Conservation (phyloP, 306 rosid genomes). For the Dryas alaskensis region DNA sequence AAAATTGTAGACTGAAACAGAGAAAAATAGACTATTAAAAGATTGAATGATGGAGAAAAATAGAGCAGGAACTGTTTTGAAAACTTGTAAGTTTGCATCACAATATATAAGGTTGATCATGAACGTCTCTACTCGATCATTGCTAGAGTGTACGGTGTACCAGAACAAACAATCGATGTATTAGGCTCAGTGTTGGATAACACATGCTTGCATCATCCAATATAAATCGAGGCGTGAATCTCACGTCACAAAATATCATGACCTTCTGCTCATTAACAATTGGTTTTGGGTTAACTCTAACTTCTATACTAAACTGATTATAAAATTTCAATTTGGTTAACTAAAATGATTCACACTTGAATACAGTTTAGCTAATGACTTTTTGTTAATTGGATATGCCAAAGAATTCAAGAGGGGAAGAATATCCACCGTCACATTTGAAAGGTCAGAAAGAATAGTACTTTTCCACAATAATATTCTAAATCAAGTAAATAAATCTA, state of each 20-base stretch:
- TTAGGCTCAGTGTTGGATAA: too few species aligned
- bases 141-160: too few species aligned
- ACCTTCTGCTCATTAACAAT: too few species aligned
- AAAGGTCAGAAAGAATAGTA: slow-evolving; percentile 6
- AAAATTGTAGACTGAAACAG: background rate
- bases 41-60: background rate
- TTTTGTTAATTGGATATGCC: background rate
- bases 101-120: too few species aligned
- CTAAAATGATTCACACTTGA: slow-evolving; percentile 9
- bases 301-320: background rate
- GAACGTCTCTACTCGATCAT: too few species aligned
- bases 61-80: background rate
- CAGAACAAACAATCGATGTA: too few species aligned
- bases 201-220: too few species aligned
- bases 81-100: too few species aligned
- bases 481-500: background rate
- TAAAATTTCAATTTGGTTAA: slow-evolving; percentile 4
- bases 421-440: background rate
- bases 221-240: too few species aligned
- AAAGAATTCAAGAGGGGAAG: background rate
- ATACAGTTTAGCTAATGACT: slow-evolving; percentile 5
- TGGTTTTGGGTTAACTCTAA: too few species aligned
- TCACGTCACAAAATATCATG: too few species aligned
- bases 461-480: slow-evolving; percentile 1
- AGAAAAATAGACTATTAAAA: background rate